A percentile compares a stretch with the other conserved stretches of the same genome.
phyloP scores from a whole-genome alignment of 495 filamentous ascomycete genomes.

The Halenospora varia region DNA sequence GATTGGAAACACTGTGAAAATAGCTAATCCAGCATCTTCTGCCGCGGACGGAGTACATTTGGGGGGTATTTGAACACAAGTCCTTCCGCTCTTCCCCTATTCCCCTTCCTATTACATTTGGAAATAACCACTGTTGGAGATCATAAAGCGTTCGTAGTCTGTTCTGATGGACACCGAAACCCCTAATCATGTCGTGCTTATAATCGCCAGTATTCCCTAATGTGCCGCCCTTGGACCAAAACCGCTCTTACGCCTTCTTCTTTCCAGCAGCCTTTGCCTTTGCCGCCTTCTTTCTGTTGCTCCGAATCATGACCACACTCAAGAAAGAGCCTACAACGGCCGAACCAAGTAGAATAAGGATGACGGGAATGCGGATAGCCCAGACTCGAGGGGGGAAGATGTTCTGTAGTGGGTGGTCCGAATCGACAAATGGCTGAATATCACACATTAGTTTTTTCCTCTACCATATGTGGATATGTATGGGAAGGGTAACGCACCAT shows the following conservation, averaged over 20 bases:
- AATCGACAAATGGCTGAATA: constrained; percentile 89
- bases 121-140: no score
- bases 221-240: neutral
- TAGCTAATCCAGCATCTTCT: no score
- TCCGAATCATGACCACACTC: constrained; percentile 96
- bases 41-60: neutral
- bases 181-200: neutral
- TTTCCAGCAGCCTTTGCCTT: constrained; percentile 82
- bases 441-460: constrained; percentile 6
- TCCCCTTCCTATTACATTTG: neutral
- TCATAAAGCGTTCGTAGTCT: no score
- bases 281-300: constrained; percentile 93
- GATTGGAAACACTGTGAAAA: no score
- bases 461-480: no score
- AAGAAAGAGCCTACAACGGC: constrained; percentile 96
- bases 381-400: constrained; percentile 97
- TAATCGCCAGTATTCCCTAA: neutral
- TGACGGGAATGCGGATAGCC: constrained; percentile 98
- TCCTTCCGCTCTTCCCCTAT: neutral
- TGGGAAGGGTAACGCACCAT: constrained; percentile 58
- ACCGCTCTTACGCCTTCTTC: constrained; percentile 47
- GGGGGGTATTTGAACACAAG: neutral
- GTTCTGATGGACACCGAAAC: no score
- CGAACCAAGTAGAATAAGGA: constrained; percentile 84
- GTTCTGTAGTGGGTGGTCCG: constrained; percentile 86